A percentile compares a stretch with the other conserved stretches of the same genome.
phyloP scores from a whole-genome alignment of 2,329 filamentous ascomycete species.

The Paecilomyces fulvus region DNA sequence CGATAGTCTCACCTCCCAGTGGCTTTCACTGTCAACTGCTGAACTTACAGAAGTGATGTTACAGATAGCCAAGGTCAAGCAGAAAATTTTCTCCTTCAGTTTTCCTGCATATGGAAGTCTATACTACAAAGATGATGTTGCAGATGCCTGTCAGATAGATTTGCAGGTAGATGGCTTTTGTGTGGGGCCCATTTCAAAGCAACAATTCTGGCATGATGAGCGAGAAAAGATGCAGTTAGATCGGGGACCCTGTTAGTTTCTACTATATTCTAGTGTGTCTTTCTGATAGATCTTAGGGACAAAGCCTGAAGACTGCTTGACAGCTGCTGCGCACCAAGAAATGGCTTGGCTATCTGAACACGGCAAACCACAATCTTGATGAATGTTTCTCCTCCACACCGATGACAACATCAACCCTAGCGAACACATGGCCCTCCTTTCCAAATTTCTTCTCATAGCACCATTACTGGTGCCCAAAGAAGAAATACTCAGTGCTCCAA shows the following conservation, averaged over 20 bases:
- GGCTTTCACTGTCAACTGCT: conserved; percentile 16
- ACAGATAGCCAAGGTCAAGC: conserved; percentile 17
- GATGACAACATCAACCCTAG: too few species aligned
- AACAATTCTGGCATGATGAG: conserved; percentile 22
- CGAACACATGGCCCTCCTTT: conserved; percentile 18
- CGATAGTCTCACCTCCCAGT: conserved; percentile 19
- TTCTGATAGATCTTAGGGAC: too few species aligned
- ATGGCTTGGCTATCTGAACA: too few species aligned
- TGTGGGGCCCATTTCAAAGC: conserved; percentile 18
- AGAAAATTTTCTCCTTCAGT: conserved; percentile 16
- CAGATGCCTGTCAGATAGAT: too few species aligned
- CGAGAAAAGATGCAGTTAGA: conserved; percentile 15
- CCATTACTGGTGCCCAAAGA: conserved; percentile 9
- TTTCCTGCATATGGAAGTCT: conserved; percentile 21
- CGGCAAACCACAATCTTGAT: too few species aligned
- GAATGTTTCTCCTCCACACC: too few species aligned
- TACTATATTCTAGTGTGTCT: background rate
- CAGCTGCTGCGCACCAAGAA: too few species aligned
- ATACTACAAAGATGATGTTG: conserved; percentile 16
- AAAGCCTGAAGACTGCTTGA: conserved; percentile 12
- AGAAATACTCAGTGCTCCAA: conserved; percentile 9
- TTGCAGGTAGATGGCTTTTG: conserved; percentile 16
- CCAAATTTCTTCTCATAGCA: conserved; percentile 15
- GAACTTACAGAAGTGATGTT: conserved; percentile 17
- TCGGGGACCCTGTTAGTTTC: conserved; percentile 19